Conservation (phyloP, 208 protist species). For the Leishmania tropica region DNA sequence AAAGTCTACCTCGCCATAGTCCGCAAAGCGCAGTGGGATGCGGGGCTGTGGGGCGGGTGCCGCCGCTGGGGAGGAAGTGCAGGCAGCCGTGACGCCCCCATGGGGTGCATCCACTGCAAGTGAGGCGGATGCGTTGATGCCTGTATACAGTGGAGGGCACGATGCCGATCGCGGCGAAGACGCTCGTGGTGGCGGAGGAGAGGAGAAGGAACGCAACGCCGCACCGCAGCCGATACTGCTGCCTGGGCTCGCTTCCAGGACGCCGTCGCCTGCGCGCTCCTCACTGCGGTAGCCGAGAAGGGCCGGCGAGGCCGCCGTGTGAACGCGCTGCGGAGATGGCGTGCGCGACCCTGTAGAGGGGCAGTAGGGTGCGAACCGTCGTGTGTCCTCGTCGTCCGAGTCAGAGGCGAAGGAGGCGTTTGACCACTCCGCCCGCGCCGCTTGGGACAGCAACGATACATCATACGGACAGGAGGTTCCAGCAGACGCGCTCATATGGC, state of each 20-base stretch:
- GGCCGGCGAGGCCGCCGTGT: background rate
- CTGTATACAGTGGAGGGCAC: background rate
- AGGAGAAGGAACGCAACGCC: background rate
- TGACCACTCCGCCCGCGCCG: constrained; percentile 31
- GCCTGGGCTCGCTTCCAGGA: background rate
- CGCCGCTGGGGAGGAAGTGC: background rate
- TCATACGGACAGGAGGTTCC: constrained; percentile 34
- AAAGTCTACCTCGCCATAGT: constrained; percentile 57
- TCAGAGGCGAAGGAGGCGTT: constrained; percentile 10
- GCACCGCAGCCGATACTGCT: background rate
- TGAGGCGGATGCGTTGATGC: background rate
- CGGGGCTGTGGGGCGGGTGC: background rate
- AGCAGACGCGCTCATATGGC: background rate
- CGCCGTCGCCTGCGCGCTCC: constrained; percentile 1
- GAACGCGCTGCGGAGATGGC: constrained; percentile 8
- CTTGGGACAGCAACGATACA: constrained; percentile 38
- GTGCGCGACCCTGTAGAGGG: background rate
- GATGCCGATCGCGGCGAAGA: background rate
- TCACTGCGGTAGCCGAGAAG: constrained; percentile 16
- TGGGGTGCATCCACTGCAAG: background rate
- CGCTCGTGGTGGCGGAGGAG: background rate
- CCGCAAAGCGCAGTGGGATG: constrained; percentile 37
- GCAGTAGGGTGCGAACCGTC: background rate
- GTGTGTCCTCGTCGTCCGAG: background rate
- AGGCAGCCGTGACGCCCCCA: background rate